Conservation (phyloP, 345 rosid species). For the Bruguiera sexangula region DNA sequence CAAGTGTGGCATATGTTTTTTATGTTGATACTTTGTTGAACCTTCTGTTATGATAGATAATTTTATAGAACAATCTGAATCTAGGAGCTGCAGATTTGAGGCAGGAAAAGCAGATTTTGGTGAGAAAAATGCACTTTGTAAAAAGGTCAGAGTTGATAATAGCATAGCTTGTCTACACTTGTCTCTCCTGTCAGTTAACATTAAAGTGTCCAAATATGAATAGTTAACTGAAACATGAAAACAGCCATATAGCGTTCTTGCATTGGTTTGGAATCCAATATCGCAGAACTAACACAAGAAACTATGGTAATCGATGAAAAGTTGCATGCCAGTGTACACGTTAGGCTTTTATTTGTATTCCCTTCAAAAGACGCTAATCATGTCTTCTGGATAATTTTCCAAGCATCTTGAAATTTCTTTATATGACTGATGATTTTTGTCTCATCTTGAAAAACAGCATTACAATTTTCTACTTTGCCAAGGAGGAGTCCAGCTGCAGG, state of each 20-base stretch:
- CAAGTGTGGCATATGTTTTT: too few relatives aligned
- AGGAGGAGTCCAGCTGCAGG: slow-evolving; percentile 67
- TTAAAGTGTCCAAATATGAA: neutral
- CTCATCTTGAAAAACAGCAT: slow-evolving; percentile 40
- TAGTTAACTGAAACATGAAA: too few relatives aligned
- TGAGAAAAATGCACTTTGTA: neutral
- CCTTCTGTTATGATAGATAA: neutral
- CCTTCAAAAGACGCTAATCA: too few relatives aligned
- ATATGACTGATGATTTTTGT: slow-evolving; percentile 9
- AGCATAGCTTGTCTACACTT: neutral
- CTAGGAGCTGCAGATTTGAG: neutral
- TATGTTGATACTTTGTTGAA: neutral
- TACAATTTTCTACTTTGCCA: slow-evolving; percentile 69
- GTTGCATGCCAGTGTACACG: neutral
- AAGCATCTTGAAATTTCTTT: slow-evolving; percentile 4
- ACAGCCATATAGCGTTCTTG: too few relatives aligned
- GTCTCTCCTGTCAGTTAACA: neutral
- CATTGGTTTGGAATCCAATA: neutral
- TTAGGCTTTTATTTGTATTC: too few relatives aligned
- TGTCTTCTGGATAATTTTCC: too few relatives aligned
- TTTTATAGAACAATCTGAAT: neutral
- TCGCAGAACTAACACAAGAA: neutral
- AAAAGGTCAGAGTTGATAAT: neutral
- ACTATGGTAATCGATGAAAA: neutral
- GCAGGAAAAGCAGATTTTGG: too few relatives aligned